Conservation (phyloP, 331 rosid genomes). For the Malus hybrid region DNA sequence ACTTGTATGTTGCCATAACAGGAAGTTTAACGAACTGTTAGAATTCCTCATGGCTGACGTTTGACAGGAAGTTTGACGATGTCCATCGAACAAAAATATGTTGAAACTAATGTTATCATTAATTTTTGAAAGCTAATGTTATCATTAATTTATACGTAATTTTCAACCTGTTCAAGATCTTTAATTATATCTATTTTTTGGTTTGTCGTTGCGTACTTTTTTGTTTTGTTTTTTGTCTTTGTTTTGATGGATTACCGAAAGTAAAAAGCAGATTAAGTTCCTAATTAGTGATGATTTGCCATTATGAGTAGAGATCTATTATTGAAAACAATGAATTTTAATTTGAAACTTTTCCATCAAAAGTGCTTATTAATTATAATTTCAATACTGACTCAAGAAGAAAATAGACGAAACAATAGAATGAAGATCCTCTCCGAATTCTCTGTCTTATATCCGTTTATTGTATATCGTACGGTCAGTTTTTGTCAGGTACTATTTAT, state of each 20-base stretch:
- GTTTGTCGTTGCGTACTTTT: no score
- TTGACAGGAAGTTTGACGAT: no score
- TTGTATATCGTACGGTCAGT: no score
- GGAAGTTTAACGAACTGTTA: constrained; percentile 3
- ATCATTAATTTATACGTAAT: neutral
- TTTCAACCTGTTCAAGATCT: neutral
- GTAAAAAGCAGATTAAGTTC: neutral
- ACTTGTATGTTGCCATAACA: neutral
- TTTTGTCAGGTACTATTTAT: no score
- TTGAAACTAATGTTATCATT: no score
- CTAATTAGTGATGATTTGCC: constrained; percentile 20
- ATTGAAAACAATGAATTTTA: constrained; percentile 21
- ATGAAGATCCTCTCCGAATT: no score
- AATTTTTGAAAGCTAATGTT: no score
- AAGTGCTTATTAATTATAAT: neutral
- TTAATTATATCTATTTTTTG: neutral
- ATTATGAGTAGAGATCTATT: constrained; percentile 19
- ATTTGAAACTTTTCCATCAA: neutral
- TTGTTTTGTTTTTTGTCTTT: neutral
- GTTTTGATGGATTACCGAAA: constrained; percentile 1
- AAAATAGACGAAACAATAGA: neutral
- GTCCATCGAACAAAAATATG: no score
- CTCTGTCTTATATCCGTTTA: no score
- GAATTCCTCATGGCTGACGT: neutral
- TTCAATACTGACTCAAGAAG: neutral